Base-by-base conservation (phyloP, 2,329 filamentous ascomycete species). In the Exophiala sp. region DNA sequence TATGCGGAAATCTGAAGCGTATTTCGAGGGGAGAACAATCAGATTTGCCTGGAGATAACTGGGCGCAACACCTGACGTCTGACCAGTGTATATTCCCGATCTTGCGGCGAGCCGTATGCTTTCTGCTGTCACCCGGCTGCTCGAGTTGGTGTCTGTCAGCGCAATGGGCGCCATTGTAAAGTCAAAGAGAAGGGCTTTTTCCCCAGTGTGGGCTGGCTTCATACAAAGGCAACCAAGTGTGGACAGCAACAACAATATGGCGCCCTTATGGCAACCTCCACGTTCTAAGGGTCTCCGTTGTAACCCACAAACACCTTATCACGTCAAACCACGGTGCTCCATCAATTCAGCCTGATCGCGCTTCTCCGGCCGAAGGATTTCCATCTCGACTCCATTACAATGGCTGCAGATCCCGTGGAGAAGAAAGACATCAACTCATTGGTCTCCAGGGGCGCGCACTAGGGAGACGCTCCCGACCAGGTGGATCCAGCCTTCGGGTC, bases 41-140 rank as follows among this genome's bases (percentile, higher is more conserved):
- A 84, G 69, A 58, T 84, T 84, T 32, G 80, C 79, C 68, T 83
- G 80, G 11, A 83, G 66, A 58, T 76, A 73, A 10, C 69, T 70
- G 0, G 76, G 75, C 2, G 79, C 76, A 1, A 80, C 65, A 10
- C 79, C 78, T 1, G 78, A 72, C 1, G 79, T 83, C 16, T 68
- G 56, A n/a, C 18, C 41, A 9, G 47, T 55, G 39, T 51, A 57
- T 18, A 13, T 23, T 13, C 50, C 54, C 21, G 47, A 45, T 14
- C 58, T 48, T 18, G 56, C 50, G 24, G 54, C 49, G 7, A 51
- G 51, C 29, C 58, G 56, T 32, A 58, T 41, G n/a, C 23, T 47
- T 46, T 56, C 41, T 19, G 53, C 56, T 8, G 55, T 52, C 34
- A 52, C 50, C 23, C 18, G 21, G 14, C 23, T 7, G n/a, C 34